phyloP scores from a whole-genome alignment of 768 basidiomycete species.

The Rhodotorula babjevae region DNA sequence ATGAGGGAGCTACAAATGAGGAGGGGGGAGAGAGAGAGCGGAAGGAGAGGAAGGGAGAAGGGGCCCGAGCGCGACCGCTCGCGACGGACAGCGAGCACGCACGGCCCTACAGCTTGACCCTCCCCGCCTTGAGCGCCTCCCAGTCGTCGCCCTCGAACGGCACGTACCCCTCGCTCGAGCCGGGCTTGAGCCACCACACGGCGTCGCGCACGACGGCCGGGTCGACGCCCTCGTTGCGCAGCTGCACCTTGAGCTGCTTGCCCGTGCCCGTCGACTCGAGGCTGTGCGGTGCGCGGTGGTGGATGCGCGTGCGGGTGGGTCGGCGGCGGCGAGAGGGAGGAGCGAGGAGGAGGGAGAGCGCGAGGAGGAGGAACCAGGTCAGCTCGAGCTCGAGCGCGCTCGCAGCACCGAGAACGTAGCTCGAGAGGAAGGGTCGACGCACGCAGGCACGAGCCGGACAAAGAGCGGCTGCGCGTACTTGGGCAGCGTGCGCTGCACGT shows the following conservation, averaged over 20 bases:
- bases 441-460: constrained; percentile 27
- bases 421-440: not conserved
- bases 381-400: too few species aligned
- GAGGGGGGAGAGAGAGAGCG: too few species aligned
- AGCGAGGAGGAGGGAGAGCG: too few species aligned
- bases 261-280: constrained; percentile 14
- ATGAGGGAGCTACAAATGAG: too few species aligned
- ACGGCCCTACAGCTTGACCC: constrained; percentile 21
- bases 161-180: constrained; percentile 7
- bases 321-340: too few species aligned
- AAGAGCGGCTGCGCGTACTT: constrained; percentile 38
- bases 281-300: too few species aligned
- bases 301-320: not conserved
- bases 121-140: constrained; percentile 13
- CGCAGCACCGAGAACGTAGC: too few species aligned
- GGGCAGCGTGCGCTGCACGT: constrained; percentile 29
- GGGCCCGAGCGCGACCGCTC: too few species aligned
- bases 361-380: too few species aligned
- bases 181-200: constrained; percentile 34
- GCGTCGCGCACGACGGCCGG: constrained; percentile 8
- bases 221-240: constrained; percentile 37
- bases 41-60: too few species aligned
- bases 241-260: constrained; percentile 28
- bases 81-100: too few species aligned
- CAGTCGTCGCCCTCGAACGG: constrained; percentile 21